Evolutionary conservation across 208 protist species (phyloP).

Genomic region (Zelonia costaricensis): DNA sequence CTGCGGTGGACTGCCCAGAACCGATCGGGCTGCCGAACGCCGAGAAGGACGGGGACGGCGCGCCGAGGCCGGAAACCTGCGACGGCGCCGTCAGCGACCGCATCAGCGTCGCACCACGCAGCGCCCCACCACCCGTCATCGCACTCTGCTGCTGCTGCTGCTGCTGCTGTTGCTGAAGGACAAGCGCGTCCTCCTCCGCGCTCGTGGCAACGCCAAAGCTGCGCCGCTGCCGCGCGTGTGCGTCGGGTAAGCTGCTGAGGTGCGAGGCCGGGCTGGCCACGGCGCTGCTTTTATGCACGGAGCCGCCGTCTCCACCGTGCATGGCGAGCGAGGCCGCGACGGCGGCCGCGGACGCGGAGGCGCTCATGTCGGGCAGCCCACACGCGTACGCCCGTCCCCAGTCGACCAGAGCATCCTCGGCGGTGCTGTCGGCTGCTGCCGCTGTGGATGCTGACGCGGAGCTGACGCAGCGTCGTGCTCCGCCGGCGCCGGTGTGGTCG

Average conservation of each 20-base stretch:
- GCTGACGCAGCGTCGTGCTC: background rate
- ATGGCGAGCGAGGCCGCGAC: no score
- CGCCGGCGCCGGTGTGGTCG: background rate
- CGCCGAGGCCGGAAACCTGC: slow-evolving; percentile 1
- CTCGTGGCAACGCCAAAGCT: background rate
- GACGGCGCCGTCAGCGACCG: slow-evolving; percentile 18
- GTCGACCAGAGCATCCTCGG: slow-evolving; percentile 1
- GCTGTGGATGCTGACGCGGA: background rate
- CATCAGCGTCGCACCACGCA: background rate
- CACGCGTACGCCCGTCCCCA: slow-evolving; percentile 1
- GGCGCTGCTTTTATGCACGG: no score
- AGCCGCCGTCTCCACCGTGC: no score
- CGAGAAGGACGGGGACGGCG: background rate
- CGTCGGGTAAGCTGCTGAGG: background rate
- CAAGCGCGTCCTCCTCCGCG: slow-evolving; percentile 9
- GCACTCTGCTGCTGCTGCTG: background rate
- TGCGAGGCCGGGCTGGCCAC: no score
- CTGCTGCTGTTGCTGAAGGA: slow-evolving; percentile 1
- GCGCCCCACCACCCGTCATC: background rate
- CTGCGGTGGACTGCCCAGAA: background rate
- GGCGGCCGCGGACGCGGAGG: background rate
- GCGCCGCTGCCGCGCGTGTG: background rate
- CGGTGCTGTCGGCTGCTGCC: background rate
- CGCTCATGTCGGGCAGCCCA: background rate
- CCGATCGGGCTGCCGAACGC: no score